Conservation (phyloP, 2,329 filamentous ascomycete genomes). For the Fusarium sp. region DNA sequence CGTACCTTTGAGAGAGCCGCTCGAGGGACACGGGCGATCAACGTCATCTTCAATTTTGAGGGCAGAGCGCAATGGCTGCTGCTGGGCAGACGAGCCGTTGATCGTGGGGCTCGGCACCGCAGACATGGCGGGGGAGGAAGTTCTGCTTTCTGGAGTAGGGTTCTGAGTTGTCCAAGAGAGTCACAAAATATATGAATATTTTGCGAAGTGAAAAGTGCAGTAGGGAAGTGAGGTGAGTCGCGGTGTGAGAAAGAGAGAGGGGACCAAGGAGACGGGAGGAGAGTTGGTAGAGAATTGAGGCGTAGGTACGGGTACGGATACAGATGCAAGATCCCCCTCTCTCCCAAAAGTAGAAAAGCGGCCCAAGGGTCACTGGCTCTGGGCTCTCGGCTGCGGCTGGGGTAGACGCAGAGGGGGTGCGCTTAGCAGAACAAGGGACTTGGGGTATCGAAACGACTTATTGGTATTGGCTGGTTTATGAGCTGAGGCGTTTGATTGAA, state of each 20-base stretch:
- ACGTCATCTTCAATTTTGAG: slow-evolving; percentile 56
- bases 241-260: slow-evolving; percentile 14
- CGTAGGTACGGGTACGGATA: slow-evolving; percentile 9
- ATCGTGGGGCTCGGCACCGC: slow-evolving; percentile 36
- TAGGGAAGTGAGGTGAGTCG: slow-evolving; percentile 2
- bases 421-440: slow-evolving; percentile 35
- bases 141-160: background rate
- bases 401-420: slow-evolving; percentile 25
- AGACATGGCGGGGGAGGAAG: slow-evolving; percentile 39
- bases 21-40: slow-evolving; percentile 49
- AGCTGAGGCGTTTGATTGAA: slow-evolving; percentile 19
- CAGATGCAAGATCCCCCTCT: slow-evolving; percentile 40
- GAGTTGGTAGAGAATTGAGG: slow-evolving; percentile 30
- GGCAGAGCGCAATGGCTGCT: slow-evolving; percentile 52
- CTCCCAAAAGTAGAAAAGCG: slow-evolving; percentile 27
- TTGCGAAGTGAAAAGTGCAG: background rate
- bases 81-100: slow-evolving; percentile 27
- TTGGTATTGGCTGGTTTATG: slow-evolving; percentile 25
- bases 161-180: background rate
- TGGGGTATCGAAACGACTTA: slow-evolving; percentile 29
- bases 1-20: slow-evolving; percentile 56
- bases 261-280: background rate
- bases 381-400: slow-evolving; percentile 10
- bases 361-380: slow-evolving; percentile 29
- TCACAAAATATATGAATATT: background rate